Base-by-base conservation (phyloP, 495 filamentous ascomycete genomes). In the Aspergillus nanangensis region DNA sequence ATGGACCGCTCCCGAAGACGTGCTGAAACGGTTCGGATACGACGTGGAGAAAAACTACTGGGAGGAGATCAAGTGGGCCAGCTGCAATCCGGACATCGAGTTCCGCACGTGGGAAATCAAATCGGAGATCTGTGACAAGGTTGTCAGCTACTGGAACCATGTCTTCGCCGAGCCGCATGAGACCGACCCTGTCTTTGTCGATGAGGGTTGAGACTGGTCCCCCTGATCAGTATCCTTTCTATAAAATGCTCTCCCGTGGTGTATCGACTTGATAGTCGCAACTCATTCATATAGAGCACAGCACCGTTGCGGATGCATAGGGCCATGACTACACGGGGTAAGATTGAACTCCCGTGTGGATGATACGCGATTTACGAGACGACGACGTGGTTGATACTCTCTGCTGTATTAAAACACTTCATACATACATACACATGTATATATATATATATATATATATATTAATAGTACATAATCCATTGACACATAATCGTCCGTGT, bases 41-140 rank as follows among this genome's bases (percentile, higher is more conserved):
- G 78, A 81, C 50, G 61, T 67, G 3, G 78, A 82, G 55, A 74
- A 58, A 45, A 55, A 55, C 1, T 61, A 78, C 51, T 82, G 77
- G 77, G 63, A 72, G 48, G 74, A 74, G 39, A 65, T 77, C 35
- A 67, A 67, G 41, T 66, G 62, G 54, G 60, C 75, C 17, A 75
- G 70, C 50, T 80, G 76, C 48, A 52, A 69, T 18, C 60, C 66
- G 1, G 66, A 72, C 29, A 51, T 45, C 1, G 45, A 59, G 7
- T 69, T 76, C 41, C 58, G 59, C 23, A 63, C 68, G 1, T 76
- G 70, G 71, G 41, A 57, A 25, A 42, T 58, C 24, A 70, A 70
- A 39, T 46, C 48, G 4, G 64, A 61, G 2, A 50, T 70, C 5
- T 74, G 70, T 48, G 38, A 57, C 15, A 65, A 48, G 35, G 57